Percentiles rank a stretch among this genome's conserved stretches.
Conservation (phyloP, 257 asterid species). For the Cruciata laevipes region DNA sequence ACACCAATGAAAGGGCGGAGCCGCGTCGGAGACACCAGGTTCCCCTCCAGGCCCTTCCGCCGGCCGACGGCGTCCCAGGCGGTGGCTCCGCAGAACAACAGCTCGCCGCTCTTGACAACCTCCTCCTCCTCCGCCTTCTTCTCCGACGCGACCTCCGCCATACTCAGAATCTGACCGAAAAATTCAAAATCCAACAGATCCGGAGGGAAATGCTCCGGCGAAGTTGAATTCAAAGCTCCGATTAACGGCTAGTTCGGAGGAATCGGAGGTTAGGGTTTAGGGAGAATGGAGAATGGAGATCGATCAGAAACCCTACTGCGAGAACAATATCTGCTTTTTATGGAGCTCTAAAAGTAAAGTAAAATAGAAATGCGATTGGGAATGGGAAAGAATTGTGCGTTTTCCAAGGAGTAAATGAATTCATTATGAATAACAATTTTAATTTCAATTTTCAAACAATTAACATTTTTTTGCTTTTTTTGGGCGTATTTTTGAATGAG, state of each 20-base stretch:
- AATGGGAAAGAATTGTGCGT: conserved; percentile 16
- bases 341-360: background rate
- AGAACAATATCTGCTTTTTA: background rate
- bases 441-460: too few species aligned
- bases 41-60: conserved; percentile 56
- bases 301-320: conserved; percentile 33
- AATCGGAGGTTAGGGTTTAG: conserved; percentile 34
- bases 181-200: conserved; percentile 27
- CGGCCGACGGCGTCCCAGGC: conserved; percentile 92
- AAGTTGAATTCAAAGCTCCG: background rate
- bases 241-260: conserved; percentile 9
- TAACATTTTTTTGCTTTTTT: background rate
- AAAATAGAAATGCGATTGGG: background rate
- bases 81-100: conserved; percentile 83
- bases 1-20: conserved; percentile 79
- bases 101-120: conserved; percentile 67
- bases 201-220: background rate
- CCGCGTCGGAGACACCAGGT: conserved; percentile 75
- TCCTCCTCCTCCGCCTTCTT: conserved; percentile 41
- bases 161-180: conserved; percentile 20
- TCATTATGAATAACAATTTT: too few species aligned
- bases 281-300: conserved; percentile 21
- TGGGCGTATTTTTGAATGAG: background rate
- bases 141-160: conserved; percentile 53
- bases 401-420: conserved; percentile 23